phyloP scores from a whole-genome alignment of 2,329 filamentous ascomycete genomes.

The Arthrobotrys entomopaga region DNA sequence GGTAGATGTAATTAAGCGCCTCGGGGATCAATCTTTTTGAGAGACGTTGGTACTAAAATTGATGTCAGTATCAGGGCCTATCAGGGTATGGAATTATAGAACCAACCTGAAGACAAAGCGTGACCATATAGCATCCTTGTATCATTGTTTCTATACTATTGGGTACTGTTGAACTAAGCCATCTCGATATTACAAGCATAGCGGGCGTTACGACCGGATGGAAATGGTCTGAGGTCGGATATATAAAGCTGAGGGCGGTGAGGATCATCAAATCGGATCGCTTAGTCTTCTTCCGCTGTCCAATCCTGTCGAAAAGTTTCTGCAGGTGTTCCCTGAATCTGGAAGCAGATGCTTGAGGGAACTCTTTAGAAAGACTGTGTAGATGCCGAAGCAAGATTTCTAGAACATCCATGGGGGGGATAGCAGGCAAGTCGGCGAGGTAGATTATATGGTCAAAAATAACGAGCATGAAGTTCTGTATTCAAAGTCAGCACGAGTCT shows the following conservation, averaged over 20 bases:
- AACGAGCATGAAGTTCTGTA: conserved; percentile 63
- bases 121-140: conserved; percentile 80
- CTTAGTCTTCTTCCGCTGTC: conserved; percentile 55
- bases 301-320: conserved; percentile 67
- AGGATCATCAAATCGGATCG: conserved; percentile 81
- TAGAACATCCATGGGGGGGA: conserved; percentile 73
- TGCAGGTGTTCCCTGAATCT: conserved; percentile 80
- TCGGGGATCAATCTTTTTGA: conserved; percentile 92
- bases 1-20: conserved; percentile 80
- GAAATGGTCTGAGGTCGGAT: conserved; percentile 96
- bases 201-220: conserved; percentile 93
- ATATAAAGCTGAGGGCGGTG: conserved; percentile 83
- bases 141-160: conserved; percentile 73
- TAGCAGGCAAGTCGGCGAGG: conserved; percentile 66
- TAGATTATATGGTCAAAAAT: conserved; percentile 70
- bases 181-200: conserved; percentile 83
- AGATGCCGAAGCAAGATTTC: conserved; percentile 88
- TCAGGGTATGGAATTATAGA: not conserved
- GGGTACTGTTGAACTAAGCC: conserved; percentile 80
- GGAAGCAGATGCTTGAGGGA: conserved; percentile 78
- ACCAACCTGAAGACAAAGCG: conserved; percentile 70
- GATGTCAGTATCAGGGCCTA: conserved; percentile 8
- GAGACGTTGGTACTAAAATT: conserved; percentile 77
- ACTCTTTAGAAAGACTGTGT: conserved; percentile 89
- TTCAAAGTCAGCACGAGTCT: conserved; percentile 5